Conservation (phyloP, 169 alveolate species). For the Plasmodium gaboni region DNA sequence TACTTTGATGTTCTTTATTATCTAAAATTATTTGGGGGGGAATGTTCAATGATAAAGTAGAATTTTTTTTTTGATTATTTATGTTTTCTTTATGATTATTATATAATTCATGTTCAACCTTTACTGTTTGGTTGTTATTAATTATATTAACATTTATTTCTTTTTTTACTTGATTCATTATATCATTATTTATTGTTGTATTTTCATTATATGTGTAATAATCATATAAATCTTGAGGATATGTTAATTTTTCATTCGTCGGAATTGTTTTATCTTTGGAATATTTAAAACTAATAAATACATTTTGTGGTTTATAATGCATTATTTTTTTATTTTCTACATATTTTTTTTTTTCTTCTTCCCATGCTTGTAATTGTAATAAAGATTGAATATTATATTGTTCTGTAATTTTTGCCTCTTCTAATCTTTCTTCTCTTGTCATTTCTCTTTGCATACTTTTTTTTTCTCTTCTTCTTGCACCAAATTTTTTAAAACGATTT, state of each 20-base stretch:
- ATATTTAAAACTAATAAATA: slow-evolving; percentile 68
- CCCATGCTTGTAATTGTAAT: slow-evolving; percentile 84
- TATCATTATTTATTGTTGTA: neutral
- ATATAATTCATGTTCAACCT: neutral
- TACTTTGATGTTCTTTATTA: no score
- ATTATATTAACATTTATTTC: neutral
- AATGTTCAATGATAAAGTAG: no score
- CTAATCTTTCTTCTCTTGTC: slow-evolving; percentile 89
- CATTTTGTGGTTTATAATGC: slow-evolving; percentile 53
- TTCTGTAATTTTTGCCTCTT: slow-evolving; percentile 85
- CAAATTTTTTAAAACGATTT: slow-evolving; percentile 64
- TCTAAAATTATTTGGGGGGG: no score
- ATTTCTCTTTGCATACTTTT: slow-evolving; percentile 63
- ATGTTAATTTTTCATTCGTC: slow-evolving; percentile 45
- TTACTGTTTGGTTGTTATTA: neutral
- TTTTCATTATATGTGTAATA: slow-evolving; percentile 7
- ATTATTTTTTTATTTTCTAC: slow-evolving; percentile 40
- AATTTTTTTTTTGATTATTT: no score
- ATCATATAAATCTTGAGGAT: slow-evolving; percentile 16
- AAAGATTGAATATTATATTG: slow-evolving; percentile 84
- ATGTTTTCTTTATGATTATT: no score
- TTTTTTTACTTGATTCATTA: no score
- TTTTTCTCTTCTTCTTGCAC: slow-evolving; percentile 52
- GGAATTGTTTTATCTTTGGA: slow-evolving; percentile 56
- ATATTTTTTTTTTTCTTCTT: slow-evolving; percentile 77